Evolutionary conservation across 805 yeast species (phyloP), one percentile per base, ranked within the genome.

Genomic region (Monosporozyma unispora): DNA sequence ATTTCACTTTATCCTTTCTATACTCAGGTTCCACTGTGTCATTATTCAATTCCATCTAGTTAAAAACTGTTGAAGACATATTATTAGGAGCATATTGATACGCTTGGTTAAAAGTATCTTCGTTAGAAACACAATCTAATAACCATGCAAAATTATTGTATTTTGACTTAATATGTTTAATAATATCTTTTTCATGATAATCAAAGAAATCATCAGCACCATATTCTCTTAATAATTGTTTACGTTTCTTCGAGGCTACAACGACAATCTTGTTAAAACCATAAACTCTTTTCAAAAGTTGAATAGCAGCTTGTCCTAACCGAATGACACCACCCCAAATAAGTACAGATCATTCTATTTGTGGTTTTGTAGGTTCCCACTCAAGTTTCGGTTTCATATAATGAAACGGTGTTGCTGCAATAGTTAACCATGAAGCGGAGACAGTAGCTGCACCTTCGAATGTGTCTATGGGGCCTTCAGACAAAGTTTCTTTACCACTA

Each of bases 281-380:
- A 29, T 56, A 54, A 9, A 75, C 52, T 25, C 67, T 57, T 53
- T 75, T 75, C 16, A 81, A 81, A 37, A 80, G 53, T 69, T 83
- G 89, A 46, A 80, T 73, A 9, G 79, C 78, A 21, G 67, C 43
- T 43, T 67, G 68, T 21, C 87, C 88, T 12, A 81, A 72, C 14
- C 82, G 73, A 23, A 84, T 73, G 14, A 87, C 78, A 54, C 84
- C 89, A 57, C 83, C 82, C 81, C 82, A 78, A 44, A 80, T 68
- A 43, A 80, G 59, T 28, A 80, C 55, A 48, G 67, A 66, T 50
- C 68, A 67, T 40, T 68, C 69, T 12, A 54, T 51, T 45, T 70
- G 69, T 6, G 58, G 55, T 3, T 53, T 11, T n/a, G 48, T 35
- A n/a, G 55, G 57, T 44, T 54, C 52, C 61, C 61, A 59, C n/a